Conservation (phyloP, 305 asterid species). For the Fraxinus floribunda region DNA sequence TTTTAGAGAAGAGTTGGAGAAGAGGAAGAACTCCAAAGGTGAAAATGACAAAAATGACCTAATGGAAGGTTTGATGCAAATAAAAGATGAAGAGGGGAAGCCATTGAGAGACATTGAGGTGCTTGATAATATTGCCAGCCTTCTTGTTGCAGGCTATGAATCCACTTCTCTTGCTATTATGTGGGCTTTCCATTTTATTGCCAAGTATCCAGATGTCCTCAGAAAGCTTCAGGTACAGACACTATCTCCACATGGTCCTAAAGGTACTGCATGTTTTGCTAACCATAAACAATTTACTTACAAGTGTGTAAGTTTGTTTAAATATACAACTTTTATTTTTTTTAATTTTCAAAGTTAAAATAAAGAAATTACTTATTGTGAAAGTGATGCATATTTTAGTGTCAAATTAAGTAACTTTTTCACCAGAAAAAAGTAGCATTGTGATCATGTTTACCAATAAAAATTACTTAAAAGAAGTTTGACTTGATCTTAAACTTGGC, state of each 20-base stretch:
- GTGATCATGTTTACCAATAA: not conserved
- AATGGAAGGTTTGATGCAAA: conserved; percentile 48
- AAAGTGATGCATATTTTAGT: not conserved
- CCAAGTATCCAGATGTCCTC: conserved; percentile 45
- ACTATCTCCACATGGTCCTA: not conserved
- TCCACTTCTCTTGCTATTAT: conserved; percentile 48
- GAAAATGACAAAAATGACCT: conserved; percentile 34
- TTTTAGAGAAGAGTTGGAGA: conserved; percentile 46
- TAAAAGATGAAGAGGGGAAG: conserved; percentile 52
- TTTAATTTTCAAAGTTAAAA: no score
- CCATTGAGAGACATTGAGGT: conserved; percentile 44
- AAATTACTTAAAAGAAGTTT: not conserved
- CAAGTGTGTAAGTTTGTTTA: no score
- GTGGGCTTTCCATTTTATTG: conserved; percentile 59
- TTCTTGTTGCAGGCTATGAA: conserved; percentile 44
- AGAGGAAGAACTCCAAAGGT: conserved; percentile 26
- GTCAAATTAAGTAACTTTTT: not conserved
- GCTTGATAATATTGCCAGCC: conserved; percentile 49
- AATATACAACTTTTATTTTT: no score
- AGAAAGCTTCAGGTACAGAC: conserved; percentile 42
- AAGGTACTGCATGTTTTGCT: no score
- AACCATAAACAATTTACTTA: not conserved
- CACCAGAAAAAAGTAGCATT: not conserved
- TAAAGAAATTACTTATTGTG: not conserved
- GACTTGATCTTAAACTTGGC: not conserved